Percentiles rank a stretch among this genome's conserved stretches.
These are phyloP conservation scores for Keithomyces neogunnii DNA, from an alignment of 2,329 filamentous ascomycete genomes.

Conservation along the genomic window DNA sequence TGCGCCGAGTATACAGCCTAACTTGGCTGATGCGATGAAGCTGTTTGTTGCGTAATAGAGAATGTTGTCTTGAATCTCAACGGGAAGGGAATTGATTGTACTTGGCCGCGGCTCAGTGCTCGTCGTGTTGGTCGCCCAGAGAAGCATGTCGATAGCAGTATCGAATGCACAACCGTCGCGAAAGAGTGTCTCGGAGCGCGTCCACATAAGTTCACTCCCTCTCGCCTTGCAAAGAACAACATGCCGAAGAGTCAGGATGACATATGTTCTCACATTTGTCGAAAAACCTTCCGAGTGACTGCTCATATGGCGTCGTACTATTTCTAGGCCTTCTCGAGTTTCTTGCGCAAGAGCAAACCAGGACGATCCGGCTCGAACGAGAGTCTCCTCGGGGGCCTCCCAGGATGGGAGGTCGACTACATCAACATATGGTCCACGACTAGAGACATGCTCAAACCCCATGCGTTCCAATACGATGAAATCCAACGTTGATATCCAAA, in stretches of 20 bases:
- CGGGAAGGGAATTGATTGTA: constrained; percentile 9
- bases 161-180: neutral
- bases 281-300: neutral
- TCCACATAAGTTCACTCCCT: constrained; percentile 4
- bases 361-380: constrained; percentile 9
- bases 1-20: constrained; percentile 7
- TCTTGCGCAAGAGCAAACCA: constrained; percentile 12
- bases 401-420: constrained; percentile 11
- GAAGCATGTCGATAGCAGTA: constrained; percentile 11
- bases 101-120: neutral
- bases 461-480: constrained; percentile 9
- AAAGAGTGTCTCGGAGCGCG: constrained; percentile 9
- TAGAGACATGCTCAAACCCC: constrained; percentile 9
- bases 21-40: constrained; percentile 6
- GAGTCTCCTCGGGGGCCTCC: constrained; percentile 6
- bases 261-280: constrained; percentile 4
- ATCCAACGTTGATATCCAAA: constrained; percentile 11
- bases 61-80: constrained; percentile 12
- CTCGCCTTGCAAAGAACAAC: constrained; percentile 9
- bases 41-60: constrained; percentile 7
- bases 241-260: constrained; percentile 10
- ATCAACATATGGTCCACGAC: constrained; percentile 9
- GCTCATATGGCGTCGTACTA: constrained; percentile 10
- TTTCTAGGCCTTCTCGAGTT: constrained; percentile 7
- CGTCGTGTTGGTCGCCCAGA: constrained; percentile 9